Evolutionary conservation across 495 filamentous ascomycete genomes (phyloP).

Genomic region (Rostrohypoxylon terebratum): DNA sequence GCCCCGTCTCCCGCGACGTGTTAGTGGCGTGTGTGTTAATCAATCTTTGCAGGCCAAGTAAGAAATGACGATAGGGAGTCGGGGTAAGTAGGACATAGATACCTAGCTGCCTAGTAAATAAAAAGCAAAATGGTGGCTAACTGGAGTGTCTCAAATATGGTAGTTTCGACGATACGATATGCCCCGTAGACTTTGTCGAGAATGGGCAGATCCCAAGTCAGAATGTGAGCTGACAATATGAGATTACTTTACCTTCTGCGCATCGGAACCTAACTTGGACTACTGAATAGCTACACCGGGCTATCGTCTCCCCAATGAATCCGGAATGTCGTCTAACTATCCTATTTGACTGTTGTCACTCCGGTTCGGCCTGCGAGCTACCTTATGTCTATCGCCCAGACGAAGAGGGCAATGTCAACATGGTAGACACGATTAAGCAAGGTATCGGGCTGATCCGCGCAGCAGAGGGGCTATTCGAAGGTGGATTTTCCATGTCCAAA

Average conservation of each 20-base stretch:
- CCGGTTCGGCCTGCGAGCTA: slow-evolving; percentile 69
- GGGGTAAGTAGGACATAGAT: too few species aligned
- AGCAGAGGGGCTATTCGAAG: slow-evolving; percentile 62
- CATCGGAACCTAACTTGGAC: slow-evolving; percentile 1
- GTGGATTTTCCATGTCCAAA: slow-evolving; percentile 63
- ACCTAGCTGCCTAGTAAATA: too few species aligned
- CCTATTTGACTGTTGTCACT: slow-evolving; percentile 73
- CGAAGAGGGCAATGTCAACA: slow-evolving; percentile 64
- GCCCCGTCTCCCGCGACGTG: background rate
- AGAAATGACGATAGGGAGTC: slow-evolving; percentile 59
- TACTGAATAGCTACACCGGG: slow-evolving; percentile 59
- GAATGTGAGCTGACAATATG: slow-evolving; percentile 42
- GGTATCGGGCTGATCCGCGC: slow-evolving; percentile 61
- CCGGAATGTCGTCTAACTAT: slow-evolving; percentile 65
- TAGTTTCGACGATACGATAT: slow-evolving; percentile 68
- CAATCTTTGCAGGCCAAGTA: slow-evolving; percentile 53
- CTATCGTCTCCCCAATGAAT: slow-evolving; percentile 65
- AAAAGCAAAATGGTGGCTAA: slow-evolving; percentile 22
- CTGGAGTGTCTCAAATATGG: slow-evolving; percentile 32
- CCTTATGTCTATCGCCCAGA: slow-evolving; percentile 69
- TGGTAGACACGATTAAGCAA: slow-evolving; percentile 66
- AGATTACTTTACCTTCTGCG: background rate
- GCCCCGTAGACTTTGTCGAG: slow-evolving; percentile 64
- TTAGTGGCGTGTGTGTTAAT: background rate
- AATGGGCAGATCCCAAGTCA: slow-evolving; percentile 66